A percentile compares a stretch with the other conserved stretches of the same genome.
Evolutionary conservation across 371 early-diverging fungal genomes (phyloP).

Genomic region (Mucor circinelloides): DNA sequence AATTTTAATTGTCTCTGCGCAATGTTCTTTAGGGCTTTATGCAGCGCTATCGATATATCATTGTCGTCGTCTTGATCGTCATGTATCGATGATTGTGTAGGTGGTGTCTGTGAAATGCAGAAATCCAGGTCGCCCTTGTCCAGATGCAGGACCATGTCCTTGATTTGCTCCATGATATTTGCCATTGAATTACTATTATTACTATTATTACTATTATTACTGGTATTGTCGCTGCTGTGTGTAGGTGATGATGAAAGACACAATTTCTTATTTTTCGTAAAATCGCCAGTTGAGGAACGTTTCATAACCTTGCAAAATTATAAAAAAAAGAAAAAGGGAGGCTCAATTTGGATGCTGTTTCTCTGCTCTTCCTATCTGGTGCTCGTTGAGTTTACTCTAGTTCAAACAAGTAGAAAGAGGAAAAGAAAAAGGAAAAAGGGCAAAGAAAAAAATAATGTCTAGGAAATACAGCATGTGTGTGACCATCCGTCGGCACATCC

Average conservation of each 20-base stretch:
- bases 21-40: conserved; percentile 37
- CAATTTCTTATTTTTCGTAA: conserved; percentile 32
- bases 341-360: not conserved
- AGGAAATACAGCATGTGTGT: not conserved
- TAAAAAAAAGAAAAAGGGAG: not conserved
- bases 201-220: conserved; percentile 1
- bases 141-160: conserved; percentile 29
- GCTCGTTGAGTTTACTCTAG: too few species aligned
- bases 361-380: not conserved
- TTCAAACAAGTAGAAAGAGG: not conserved
- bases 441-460: not conserved
- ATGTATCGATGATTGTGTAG: not conserved
- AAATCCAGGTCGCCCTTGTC: conserved; percentile 35
- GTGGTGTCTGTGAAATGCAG: conserved; percentile 15
- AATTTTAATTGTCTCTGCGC: conserved; percentile 42
- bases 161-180: conserved; percentile 24
- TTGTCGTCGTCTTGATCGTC: conserved; percentile 2
- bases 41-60: conserved; percentile 21
- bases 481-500: not conserved
- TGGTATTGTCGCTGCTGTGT: not conserved
- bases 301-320: conserved; percentile 33
- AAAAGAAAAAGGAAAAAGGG: not conserved
- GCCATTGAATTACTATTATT: conserved; percentile 12
- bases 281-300: conserved; percentile 37
- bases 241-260: conserved; percentile 25